Evolutionary conservation across 2,329 filamentous ascomycete species (phyloP).

Genomic region (Claviceps fusiformis): DNA sequence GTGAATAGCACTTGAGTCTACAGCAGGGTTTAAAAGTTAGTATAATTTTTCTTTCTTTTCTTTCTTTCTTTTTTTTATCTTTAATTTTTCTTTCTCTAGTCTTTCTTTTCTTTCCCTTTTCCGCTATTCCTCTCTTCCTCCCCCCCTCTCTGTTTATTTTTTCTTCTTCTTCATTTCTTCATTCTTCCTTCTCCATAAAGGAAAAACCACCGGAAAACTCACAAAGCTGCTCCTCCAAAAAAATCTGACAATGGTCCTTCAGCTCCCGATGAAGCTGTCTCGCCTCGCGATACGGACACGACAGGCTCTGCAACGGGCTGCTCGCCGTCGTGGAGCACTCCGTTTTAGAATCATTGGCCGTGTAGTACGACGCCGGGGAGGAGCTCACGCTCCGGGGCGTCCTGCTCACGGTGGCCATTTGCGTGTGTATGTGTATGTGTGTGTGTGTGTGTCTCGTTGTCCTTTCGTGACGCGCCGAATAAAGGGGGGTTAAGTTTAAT

Average conservation of each 20-base stretch:
- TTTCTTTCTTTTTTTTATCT: neutral
- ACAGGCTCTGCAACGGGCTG: slow-evolving; percentile 18
- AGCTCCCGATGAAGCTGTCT: slow-evolving; percentile 48
- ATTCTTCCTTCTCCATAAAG: neutral
- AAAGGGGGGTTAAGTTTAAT: too few species aligned
- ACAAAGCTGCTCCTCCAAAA: slow-evolving; percentile 65
- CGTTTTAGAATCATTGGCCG: slow-evolving; percentile 16
- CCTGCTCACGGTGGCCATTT: slow-evolving; percentile 7
- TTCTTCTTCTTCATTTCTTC: too few species aligned
- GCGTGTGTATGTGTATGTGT: too few species aligned
- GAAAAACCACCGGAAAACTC: slow-evolving; percentile 10
- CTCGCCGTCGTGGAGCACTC: slow-evolving; percentile 22
- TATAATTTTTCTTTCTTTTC: neutral
- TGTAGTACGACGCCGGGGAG: slow-evolving; percentile 23
- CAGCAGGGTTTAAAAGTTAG: neutral
- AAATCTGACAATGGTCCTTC: slow-evolving; percentile 53
- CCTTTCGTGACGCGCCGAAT: neutral
- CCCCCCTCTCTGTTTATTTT: too few species aligned
- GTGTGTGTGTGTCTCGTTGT: too few species aligned
- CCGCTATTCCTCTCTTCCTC: too few species aligned
- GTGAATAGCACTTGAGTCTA: slow-evolving; percentile 35
- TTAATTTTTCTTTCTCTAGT: too few species aligned
- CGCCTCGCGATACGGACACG: slow-evolving; percentile 36
- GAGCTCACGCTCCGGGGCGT: slow-evolving; percentile 13
- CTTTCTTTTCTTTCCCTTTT: neutral